Conservation (phyloP, 2,329 filamentous ascomycete genomes). For the Exophiala oligosperma region DNA sequence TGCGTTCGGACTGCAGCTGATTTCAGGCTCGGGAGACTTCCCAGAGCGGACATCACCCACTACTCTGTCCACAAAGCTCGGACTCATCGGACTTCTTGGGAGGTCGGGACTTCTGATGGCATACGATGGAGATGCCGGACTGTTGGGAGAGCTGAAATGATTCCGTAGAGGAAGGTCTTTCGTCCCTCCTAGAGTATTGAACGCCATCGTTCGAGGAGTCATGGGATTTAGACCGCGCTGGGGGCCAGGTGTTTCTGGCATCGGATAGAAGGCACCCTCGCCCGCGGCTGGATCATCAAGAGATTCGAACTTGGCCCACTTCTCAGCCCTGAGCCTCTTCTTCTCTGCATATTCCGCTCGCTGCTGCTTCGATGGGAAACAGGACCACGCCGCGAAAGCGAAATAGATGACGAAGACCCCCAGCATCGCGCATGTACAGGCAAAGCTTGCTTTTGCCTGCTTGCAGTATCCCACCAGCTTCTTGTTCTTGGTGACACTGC, state of each 20-base stretch:
- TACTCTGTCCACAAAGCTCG: slow-evolving; percentile 28
- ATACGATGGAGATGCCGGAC: slow-evolving; percentile 15
- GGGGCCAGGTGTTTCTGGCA: slow-evolving; percentile 33
- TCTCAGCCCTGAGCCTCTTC: slow-evolving; percentile 40
- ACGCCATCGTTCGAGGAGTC: slow-evolving; percentile 44
- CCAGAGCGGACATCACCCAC: slow-evolving; percentile 23
- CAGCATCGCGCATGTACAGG: slow-evolving; percentile 57
- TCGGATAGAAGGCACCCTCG: slow-evolving; percentile 29
- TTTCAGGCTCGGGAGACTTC: slow-evolving; percentile 14
- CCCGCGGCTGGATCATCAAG: slow-evolving; percentile 33
- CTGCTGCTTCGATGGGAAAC: slow-evolving; percentile 39
- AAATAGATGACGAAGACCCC: slow-evolving; percentile 27
- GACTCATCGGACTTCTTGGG: slow-evolving; percentile 25
- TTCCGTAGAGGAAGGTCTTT: slow-evolving; percentile 45
- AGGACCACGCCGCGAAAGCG: slow-evolving; percentile 24
- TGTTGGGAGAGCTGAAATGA: slow-evolving; percentile 31
- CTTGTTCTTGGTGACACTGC: slow-evolving; percentile 50
- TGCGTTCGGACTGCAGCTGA: slow-evolving; percentile 18
- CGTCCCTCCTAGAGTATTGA: slow-evolving; percentile 41
- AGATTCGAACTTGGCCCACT: slow-evolving; percentile 35
- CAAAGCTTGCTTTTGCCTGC: slow-evolving; percentile 61
- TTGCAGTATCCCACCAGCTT: slow-evolving; percentile 55
- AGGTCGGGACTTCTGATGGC: slow-evolving; percentile 27
- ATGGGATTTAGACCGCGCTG: slow-evolving; percentile 34
- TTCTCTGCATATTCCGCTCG: slow-evolving; percentile 36